A percentile compares a stretch with the other conserved stretches of the same genome.
Evolutionary conservation across 139 green algal genomes (phyloP).

Genomic region (Pseudopediastrum boryanum): DNA sequence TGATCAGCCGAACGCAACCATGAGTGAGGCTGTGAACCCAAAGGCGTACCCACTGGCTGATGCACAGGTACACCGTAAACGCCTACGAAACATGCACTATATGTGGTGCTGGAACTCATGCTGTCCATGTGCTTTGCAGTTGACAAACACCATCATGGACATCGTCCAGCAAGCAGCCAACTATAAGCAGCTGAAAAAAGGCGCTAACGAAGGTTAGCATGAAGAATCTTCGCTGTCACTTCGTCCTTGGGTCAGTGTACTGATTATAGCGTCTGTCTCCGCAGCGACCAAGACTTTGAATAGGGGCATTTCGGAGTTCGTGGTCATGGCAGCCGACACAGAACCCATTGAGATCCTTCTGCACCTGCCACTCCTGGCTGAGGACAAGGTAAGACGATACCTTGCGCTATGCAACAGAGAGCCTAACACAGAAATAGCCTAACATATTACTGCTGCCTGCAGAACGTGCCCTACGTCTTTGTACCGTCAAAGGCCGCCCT

Average conservation of each 20-base stretch:
- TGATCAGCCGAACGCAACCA: no score
- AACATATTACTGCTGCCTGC: conserved; percentile 15
- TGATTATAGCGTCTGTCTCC: no score
- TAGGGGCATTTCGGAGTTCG: conserved; percentile 95
- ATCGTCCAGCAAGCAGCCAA: conserved; percentile 98
- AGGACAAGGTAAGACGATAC: conserved; percentile 97
- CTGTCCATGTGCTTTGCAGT: conserved; percentile 50
- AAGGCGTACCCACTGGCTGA: conserved; percentile 97
- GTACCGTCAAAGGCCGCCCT: conserved; percentile 97
- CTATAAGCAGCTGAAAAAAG: conserved; percentile 99
- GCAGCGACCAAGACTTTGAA: conserved; percentile 95
- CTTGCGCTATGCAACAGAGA: not conserved
- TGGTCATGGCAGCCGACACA: conserved; percentile 98
- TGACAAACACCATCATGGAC: conserved; percentile 98
- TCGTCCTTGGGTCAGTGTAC: no score
- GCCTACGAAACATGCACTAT: not conserved
- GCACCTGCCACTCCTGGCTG: conserved; percentile 97
- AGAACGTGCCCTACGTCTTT: conserved; percentile 99
- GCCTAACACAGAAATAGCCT: not conserved
- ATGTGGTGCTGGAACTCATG: not conserved
- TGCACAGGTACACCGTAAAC: conserved; percentile 56
- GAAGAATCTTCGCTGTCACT: not conserved
- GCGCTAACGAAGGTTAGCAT: conserved; percentile 95
- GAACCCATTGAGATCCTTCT: conserved; percentile 99
- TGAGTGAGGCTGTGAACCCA: conserved; percentile 95